Percentiles rank a stretch among this genome's conserved stretches.
phyloP scores from a whole-genome alignment of 2,329 filamentous ascomycete genomes.

The Graphilbum sp. region DNA sequence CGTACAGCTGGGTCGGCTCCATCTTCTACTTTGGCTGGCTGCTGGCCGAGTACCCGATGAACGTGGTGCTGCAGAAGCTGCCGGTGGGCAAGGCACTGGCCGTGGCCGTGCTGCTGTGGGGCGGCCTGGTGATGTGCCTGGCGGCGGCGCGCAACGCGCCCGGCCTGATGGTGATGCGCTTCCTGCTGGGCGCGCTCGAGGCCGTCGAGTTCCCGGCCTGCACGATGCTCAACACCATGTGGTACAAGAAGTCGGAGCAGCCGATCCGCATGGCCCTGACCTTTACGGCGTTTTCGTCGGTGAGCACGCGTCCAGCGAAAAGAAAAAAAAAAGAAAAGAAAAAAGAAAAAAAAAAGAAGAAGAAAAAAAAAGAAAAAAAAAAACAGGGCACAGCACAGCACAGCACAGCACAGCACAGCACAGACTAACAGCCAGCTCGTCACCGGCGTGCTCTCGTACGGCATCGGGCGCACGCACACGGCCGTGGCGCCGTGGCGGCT shows the following conservation, averaged over 20 bases:
- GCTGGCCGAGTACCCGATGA: conserved; percentile 26
- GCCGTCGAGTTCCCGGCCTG: conserved; percentile 40
- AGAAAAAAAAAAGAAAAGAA: no score
- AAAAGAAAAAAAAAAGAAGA: no score
- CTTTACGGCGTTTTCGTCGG: no score
- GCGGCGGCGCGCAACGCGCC: conserved; percentile 36
- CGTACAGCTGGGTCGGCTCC: not conserved
- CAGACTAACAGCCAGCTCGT: no score
- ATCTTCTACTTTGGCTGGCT: conserved; percentile 36
- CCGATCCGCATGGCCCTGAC: conserved; percentile 28
- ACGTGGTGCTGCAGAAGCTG: conserved; percentile 28
- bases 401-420: no score
- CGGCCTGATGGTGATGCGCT: conserved; percentile 37
- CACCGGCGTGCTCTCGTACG: no score
- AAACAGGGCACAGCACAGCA: no score
- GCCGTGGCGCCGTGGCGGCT: no score
- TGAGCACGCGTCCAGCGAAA: no score
- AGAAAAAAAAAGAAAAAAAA: no score
- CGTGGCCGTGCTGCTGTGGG: conserved; percentile 23
- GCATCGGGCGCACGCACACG: no score
- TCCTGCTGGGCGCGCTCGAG: conserved; percentile 38
- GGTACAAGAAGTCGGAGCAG: conserved; percentile 27
- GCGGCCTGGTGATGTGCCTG: conserved; percentile 27
- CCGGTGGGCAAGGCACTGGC: conserved; percentile 32
- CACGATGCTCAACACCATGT: conserved; percentile 42